These are phyloP conservation scores for Aphanocladium album DNA, from an alignment of 2,329 filamentous ascomycete species.

Conservation along the genomic window DNA sequence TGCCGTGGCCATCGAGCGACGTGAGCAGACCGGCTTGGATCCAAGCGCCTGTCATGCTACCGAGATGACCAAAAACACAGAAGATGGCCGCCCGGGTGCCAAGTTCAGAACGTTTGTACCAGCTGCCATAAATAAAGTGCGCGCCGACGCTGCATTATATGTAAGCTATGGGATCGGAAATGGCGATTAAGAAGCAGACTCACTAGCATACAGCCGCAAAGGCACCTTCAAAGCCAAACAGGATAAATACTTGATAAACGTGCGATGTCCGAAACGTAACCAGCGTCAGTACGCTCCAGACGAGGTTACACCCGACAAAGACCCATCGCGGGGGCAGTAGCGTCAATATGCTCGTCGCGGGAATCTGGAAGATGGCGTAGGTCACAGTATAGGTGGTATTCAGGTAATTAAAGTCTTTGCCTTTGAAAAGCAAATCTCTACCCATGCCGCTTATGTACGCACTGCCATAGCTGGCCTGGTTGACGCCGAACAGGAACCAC, in stretches of 20 bases:
- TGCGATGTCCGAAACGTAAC: slow-evolving; percentile 37
- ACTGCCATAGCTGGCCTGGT: slow-evolving; percentile 37
- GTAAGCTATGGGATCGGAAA: not conserved
- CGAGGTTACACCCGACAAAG: slow-evolving; percentile 36
- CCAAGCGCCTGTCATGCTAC: slow-evolving; percentile 40
- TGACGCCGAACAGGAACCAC: slow-evolving; percentile 44
- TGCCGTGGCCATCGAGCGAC: slow-evolving; percentile 27
- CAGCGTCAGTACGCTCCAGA: slow-evolving; percentile 39
- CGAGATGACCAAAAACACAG: slow-evolving; percentile 37
- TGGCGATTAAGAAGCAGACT: slow-evolving; percentile 3
- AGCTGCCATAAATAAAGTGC: slow-evolving; percentile 39
- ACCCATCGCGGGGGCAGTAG: slow-evolving; percentile 32
- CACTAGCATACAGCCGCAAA: slow-evolving; percentile 40
- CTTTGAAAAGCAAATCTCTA: slow-evolving; percentile 31
- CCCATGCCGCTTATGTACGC: slow-evolving; percentile 39
- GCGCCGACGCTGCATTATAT: slow-evolving; percentile 29
- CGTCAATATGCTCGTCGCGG: slow-evolving; percentile 32
- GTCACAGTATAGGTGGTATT: slow-evolving; percentile 30
- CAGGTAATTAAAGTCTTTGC: slow-evolving; percentile 38
- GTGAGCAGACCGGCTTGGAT: slow-evolving; percentile 37
- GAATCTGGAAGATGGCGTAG: slow-evolving; percentile 41
- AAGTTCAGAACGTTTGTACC: slow-evolving; percentile 39
- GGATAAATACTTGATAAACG: slow-evolving; percentile 38
- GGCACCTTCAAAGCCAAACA: slow-evolving; percentile 39
- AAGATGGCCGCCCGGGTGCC: slow-evolving; percentile 37